Base-by-base conservation (phyloP, 257 asterid species). In the Petunia axillaris region DNA sequence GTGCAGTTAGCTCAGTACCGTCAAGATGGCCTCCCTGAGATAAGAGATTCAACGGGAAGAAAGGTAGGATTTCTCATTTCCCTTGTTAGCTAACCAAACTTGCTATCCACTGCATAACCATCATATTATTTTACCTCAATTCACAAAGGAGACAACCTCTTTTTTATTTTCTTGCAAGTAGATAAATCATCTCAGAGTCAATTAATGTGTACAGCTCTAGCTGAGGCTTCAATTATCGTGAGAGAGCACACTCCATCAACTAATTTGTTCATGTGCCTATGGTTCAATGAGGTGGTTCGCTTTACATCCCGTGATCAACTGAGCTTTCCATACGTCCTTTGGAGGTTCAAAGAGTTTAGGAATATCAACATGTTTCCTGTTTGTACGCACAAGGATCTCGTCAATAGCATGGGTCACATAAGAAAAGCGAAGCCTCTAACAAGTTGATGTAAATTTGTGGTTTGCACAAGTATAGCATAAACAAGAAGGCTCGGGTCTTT, bases 211-310 rank as follows among this genome's bases (percentile, higher is more conserved):
- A 90, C 99, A 96, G 99, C 99, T 84, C 88, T 96, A 35, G 90
- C 98, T 3, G 99, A 96, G 93, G 98, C 98, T 64, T 96, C 99
- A 39, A 92, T 94, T 85, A 96, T 96, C 38, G 95, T 96, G 91
- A 92, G 98, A 90, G 89, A 93, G 88, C 99, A 96, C 88, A 93
- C 91, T 2, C 93, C 87, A 37, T 70, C 81, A 52, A 88, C 94
- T 10, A 92, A 96, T 81, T 80, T 93, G 83, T 86, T 94, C 85
- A 90, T 82, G 96, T 96, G 99, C 84, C 91, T 91, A 41, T 96
- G 99, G 99, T 96, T 96, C 64, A 91, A 92, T 70, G 99, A 96
- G 89, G 98, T 91, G 68, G 99, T 91, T 80, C 95, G 94, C n/a
- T 96, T 92, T 89, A 94, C 99, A 73, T 96, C 98, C 10, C 95